phyloP scores from a whole-genome alignment of 2,329 filamentous ascomycete species.

The Onygenales sp. region DNA sequence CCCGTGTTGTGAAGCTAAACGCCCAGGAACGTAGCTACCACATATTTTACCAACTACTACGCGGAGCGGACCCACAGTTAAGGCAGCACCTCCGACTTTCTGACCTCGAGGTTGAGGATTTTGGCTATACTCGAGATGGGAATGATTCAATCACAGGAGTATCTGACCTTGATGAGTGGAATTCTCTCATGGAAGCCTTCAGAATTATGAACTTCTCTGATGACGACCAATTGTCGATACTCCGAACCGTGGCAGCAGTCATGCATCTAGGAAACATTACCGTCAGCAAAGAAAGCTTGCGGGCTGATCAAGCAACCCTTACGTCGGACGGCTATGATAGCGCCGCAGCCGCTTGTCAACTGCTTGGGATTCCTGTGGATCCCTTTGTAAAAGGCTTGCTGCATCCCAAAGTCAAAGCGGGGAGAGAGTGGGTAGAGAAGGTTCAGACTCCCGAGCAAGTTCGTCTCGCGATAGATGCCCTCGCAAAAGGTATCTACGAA shows the following conservation, averaged over 20 bases:
- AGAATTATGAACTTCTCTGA: conserved; percentile 86
- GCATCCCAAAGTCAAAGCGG: conserved; percentile 89
- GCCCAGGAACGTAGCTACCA: conserved; percentile 90
- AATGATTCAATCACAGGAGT: conserved; percentile 88
- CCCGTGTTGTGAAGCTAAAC: conserved; percentile 86
- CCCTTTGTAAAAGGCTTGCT: conserved; percentile 80
- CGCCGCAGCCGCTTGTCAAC: conserved; percentile 67
- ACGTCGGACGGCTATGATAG: conserved; percentile 64
- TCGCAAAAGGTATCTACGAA: conserved; percentile 96
- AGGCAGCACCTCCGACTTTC: conserved; percentile 69
- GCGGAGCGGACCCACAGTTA: conserved; percentile 65
- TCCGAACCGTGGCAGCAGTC: conserved; percentile 82
- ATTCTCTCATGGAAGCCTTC: conserved; percentile 81
- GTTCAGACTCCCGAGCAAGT: conserved; percentile 97
- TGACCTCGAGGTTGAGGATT: conserved; percentile 69
- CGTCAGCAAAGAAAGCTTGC: conserved; percentile 81
- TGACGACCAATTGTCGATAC: conserved; percentile 70
- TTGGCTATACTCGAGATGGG: conserved; percentile 82
- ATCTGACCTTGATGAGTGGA: conserved; percentile 87
- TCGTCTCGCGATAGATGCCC: conserved; percentile 74
- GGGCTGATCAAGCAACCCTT: conserved; percentile 81
- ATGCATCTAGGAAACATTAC: conserved; percentile 87
- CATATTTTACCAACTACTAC: conserved; percentile 90
- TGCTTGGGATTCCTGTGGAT: conserved; percentile 76
- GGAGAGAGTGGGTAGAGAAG: conserved; percentile 96